Conservation (phyloP, 352 stramenopile species). For the Phytophthora fragariae region DNA sequence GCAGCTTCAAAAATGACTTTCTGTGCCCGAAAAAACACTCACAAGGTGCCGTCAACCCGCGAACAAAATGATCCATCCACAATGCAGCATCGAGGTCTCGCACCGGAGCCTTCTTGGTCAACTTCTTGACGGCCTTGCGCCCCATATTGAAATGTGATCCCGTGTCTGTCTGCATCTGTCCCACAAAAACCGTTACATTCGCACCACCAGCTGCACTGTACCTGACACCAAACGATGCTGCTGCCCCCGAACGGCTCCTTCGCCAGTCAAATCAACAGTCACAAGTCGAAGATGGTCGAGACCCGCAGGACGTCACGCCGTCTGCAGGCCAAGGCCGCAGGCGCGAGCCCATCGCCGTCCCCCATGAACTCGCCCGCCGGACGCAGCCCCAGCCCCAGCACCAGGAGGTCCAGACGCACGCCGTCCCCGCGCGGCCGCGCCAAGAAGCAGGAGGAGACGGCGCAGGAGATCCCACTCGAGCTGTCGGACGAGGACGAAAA, state of each 20-base stretch:
- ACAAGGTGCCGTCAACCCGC: neutral
- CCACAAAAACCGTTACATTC: neutral
- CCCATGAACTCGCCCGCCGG: conserved; percentile 10
- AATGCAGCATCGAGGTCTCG: conserved; percentile 3
- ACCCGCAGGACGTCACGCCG: conserved; percentile 68
- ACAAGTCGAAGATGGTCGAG: conserved; percentile 55
- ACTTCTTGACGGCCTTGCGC: conserved; percentile 38
- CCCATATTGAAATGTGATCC: conserved; percentile 9
- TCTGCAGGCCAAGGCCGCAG: conserved; percentile 57
- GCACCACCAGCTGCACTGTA: neutral
- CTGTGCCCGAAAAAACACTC: conserved; percentile 7
- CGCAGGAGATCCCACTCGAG: conserved; percentile 33
- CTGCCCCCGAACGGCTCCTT: neutral
- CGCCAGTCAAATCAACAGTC: conserved; percentile 28
- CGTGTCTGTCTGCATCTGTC: neutral
- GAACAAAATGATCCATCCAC: neutral
- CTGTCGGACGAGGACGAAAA: conserved; percentile 27
- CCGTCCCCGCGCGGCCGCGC: conserved; percentile 18
- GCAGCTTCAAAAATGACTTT: conserved; percentile 39
- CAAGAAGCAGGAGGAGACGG: conserved; percentile 32
- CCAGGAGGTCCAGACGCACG: conserved; percentile 11
- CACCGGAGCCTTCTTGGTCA: conserved; percentile 49
- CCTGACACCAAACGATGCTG: neutral
- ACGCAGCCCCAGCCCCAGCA: neutral
- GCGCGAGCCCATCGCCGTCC: conserved; percentile 28